phyloP scores from a whole-genome alignment of 306 rosid genomes.

The Astragalus glycyphyllos region DNA sequence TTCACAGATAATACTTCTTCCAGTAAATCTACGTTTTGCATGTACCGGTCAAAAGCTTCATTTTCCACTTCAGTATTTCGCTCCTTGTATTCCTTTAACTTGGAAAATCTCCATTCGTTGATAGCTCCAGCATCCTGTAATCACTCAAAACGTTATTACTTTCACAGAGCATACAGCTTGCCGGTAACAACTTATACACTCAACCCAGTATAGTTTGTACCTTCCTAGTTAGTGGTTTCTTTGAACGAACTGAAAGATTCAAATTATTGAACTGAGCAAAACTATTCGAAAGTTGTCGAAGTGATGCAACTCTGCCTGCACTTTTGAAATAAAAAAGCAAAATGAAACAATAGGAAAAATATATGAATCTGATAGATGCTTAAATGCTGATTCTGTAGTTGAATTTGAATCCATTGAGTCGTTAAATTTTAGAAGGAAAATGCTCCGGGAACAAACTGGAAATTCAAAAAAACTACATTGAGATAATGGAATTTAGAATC shows the following conservation, averaged over 20 bases:
- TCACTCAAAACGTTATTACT: constrained; percentile 48
- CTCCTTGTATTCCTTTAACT: constrained; percentile 80
- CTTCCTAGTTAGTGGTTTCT: constrained; percentile 90
- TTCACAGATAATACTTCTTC: constrained; percentile 80
- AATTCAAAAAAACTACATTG: constrained; percentile 38
- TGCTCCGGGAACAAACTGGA: constrained; percentile 12
- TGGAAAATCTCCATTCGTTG: constrained; percentile 96
- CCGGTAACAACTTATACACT: constrained; percentile 22
- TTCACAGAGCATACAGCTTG: constrained; percentile 21
- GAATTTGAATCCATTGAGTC: constrained; percentile 36
- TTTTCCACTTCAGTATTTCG: constrained; percentile 75
- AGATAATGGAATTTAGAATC: background rate
- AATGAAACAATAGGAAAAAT: constrained; percentile 20
- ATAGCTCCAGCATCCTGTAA: constrained; percentile 87
- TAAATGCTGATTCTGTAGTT: constrained; percentile 27
- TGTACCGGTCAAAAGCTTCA: constrained; percentile 89
- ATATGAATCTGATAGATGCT: constrained; percentile 25
- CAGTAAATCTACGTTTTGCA: constrained; percentile 77
- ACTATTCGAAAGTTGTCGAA: constrained; percentile 84
- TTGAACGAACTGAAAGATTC: constrained; percentile 73
- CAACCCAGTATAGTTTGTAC: constrained; percentile 45
- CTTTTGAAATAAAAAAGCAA: constrained; percentile 62
- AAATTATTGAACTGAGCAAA: constrained; percentile 90
- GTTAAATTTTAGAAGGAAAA: constrained; percentile 2
- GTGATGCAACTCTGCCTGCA: constrained; percentile 78